These are phyloP conservation scores for Silene coronaria DNA, from an alignment of 179 eudicot species.

Conservation along the genomic window DNA sequence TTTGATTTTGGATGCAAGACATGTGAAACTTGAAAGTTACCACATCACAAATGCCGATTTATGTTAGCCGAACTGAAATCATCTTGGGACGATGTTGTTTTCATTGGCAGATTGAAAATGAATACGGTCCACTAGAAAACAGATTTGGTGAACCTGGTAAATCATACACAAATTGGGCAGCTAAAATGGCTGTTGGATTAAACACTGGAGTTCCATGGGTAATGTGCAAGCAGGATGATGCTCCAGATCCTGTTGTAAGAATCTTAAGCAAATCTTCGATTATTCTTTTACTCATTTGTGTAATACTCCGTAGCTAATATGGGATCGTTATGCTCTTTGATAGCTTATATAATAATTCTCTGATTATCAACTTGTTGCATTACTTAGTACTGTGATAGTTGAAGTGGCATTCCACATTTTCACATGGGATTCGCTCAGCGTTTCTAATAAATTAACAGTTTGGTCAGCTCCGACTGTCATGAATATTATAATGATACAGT, in stretches of 20 bases:
- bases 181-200: slow-evolving; percentile 69
- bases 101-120: slow-evolving; percentile 68
- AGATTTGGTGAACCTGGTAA: slow-evolving; percentile 60
- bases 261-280: not conserved
- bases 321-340: slow-evolving; percentile 14
- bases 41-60: not conserved
- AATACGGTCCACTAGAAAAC: slow-evolving; percentile 71
- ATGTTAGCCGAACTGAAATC: not conserved
- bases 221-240: slow-evolving; percentile 91
- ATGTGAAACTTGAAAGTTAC: not conserved
- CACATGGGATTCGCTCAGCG: slow-evolving; percentile 33
- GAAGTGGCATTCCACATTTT: slow-evolving; percentile 12
- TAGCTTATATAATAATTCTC: slow-evolving; percentile 3
- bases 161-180: slow-evolving; percentile 72
- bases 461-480: slow-evolving; percentile 9
- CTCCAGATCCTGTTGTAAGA: slow-evolving; percentile 83
- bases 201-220: slow-evolving; percentile 79
- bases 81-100: slow-evolving; percentile 4
- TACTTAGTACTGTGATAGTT: slow-evolving; percentile 14
- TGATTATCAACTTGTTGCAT: slow-evolving; percentile 19
- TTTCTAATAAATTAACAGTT: not conserved
- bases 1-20: slow-evolving; percentile 4
- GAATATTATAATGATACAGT: not conserved
- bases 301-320: not conserved
- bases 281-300: slow-evolving; percentile 4